Base-by-base conservation (phyloP, 805 yeast species). In the Pichia cabralensis region DNA sequence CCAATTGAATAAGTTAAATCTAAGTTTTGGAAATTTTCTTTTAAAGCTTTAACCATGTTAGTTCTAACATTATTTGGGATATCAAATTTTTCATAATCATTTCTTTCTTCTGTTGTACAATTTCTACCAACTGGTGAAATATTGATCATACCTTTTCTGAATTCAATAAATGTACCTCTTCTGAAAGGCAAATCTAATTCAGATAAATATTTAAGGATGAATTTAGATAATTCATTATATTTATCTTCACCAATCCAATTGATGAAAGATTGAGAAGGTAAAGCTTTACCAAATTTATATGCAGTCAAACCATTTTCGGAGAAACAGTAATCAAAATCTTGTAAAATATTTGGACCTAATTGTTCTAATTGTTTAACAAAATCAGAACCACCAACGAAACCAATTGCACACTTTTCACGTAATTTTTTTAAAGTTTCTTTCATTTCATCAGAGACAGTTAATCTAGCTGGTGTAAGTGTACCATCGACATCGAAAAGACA, bases 101-200 rank as follows among this genome's bases (percentile, higher is more conserved):
- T 77, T 69, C 99, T 83, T 71, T 92, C 96, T 47, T 74, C 75
- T 48, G 85, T 85, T 26, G 94, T 78, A 42, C 97, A 97, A 60
- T 92, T 92, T 76, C 99, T 85, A 55, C 99, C 99, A 42, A 92
- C 76, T 50, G 99, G 99, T 12, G 96, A 86, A 44, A 92, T 85
- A 65, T 92, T 92, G 64, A 92, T 83, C 95, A 92, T 88, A 62
- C 99, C 99, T 62, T 92, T 92, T 76, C 99, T 84, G 74, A 92
- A 92, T 71, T 92, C 99, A 49, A 92, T 67, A 64, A 92, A 92
- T 41, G 99, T 92, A 62, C 99, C 99, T 71, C 96, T 85, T 77
- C 96, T 85, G 60, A 81, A 73, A 56, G 99, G 99, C 48, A 92
- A 61, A 46, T 92, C 97, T 36, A 92, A 60, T 29, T 80, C 80